These are phyloP conservation scores for Candida fluviatilis DNA, from an alignment of 805 yeast species.

Conservation along the genomic window DNA sequence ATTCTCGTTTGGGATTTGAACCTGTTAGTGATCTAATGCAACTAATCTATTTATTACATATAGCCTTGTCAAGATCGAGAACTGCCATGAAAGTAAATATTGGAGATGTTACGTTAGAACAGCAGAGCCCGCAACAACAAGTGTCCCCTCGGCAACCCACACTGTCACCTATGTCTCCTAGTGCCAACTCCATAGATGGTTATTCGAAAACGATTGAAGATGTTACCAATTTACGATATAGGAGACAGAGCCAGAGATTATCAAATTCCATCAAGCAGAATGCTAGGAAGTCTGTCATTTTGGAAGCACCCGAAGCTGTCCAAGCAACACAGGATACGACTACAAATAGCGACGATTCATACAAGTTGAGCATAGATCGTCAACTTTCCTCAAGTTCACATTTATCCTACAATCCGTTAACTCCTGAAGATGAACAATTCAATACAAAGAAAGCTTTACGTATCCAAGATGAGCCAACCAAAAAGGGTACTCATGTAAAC, in stretches of 20 bases:
- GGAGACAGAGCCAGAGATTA: conserved; percentile 61
- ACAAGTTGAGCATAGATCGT: conserved; percentile 17
- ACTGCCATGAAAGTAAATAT: conserved; percentile 46
- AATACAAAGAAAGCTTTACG: conserved; percentile 20
- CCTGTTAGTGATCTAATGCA: conserved; percentile 69
- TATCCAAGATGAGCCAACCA: conserved; percentile 38
- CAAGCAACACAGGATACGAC: conserved; percentile 20
- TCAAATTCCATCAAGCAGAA: conserved; percentile 52
- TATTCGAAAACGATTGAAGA: conserved; percentile 71
- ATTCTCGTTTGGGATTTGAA: conserved; percentile 56
- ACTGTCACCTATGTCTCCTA: no score
- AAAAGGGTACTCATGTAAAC: conserved; percentile 26
- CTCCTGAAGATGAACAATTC: conserved; percentile 24
- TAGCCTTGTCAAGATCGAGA: conserved; percentile 75
- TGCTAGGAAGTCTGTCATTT: conserved; percentile 61
- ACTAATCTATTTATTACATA: conserved; percentile 69
- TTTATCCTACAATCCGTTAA: conserved; percentile 13
- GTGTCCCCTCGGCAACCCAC: no score
- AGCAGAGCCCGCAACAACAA: conserved; percentile 4
- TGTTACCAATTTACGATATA: conserved; percentile 69
- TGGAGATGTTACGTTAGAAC: conserved; percentile 4
- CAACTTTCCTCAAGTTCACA: conserved; percentile 27
- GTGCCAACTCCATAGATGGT: conserved; percentile 34
- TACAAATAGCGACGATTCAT: conserved; percentile 2
- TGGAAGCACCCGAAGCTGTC: conserved; percentile 58